Conservation (phyloP, 2,329 filamentous ascomycete genomes). For the Chaetomium sp. region DNA sequence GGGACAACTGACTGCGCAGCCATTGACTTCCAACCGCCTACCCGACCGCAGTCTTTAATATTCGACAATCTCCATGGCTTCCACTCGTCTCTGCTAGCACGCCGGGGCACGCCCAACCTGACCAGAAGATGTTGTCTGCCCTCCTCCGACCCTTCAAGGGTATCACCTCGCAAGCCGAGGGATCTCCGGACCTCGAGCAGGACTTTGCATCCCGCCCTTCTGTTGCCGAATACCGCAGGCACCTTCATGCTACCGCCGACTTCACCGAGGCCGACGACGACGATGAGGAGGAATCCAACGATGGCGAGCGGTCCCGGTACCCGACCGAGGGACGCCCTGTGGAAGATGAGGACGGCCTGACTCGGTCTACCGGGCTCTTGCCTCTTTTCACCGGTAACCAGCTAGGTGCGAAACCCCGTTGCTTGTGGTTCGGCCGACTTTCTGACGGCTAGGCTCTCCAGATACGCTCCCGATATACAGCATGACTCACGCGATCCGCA, state of each 20-base stretch:
- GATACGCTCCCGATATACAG: slow-evolving; percentile 87
- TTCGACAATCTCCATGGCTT: slow-evolving; percentile 33
- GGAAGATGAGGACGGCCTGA: slow-evolving; percentile 41
- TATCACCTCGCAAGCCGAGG: slow-evolving; percentile 32
- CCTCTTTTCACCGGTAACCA: slow-evolving; percentile 81
- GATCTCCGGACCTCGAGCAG: slow-evolving; percentile 28
- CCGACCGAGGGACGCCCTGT: slow-evolving; percentile 40
- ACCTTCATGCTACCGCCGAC: slow-evolving; percentile 62
- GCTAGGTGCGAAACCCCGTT: slow-evolving; percentile 59
- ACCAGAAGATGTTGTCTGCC: slow-evolving; percentile 39
- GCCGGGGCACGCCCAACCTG: slow-evolving; percentile 32
- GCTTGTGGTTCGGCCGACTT: background rate
- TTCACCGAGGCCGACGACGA: slow-evolving; percentile 66
- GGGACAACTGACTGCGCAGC: background rate
- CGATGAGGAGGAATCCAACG: slow-evolving; percentile 46
- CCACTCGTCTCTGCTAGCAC: slow-evolving; percentile 28
- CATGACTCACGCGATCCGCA: slow-evolving; percentile 85
- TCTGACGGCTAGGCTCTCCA: slow-evolving; percentile 43
- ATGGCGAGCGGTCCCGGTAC: slow-evolving; percentile 40
- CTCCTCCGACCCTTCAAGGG: slow-evolving; percentile 41
- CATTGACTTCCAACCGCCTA: slow-evolving; percentile 13
- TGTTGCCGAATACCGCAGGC: slow-evolving; percentile 42
- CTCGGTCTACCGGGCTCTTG: slow-evolving; percentile 48
- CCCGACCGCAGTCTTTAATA: background rate
- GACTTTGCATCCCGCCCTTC: slow-evolving; percentile 32